Evolutionary conservation across 2,329 filamentous ascomycete genomes (phyloP).

Genomic region (Huntiella decipiens): DNA sequence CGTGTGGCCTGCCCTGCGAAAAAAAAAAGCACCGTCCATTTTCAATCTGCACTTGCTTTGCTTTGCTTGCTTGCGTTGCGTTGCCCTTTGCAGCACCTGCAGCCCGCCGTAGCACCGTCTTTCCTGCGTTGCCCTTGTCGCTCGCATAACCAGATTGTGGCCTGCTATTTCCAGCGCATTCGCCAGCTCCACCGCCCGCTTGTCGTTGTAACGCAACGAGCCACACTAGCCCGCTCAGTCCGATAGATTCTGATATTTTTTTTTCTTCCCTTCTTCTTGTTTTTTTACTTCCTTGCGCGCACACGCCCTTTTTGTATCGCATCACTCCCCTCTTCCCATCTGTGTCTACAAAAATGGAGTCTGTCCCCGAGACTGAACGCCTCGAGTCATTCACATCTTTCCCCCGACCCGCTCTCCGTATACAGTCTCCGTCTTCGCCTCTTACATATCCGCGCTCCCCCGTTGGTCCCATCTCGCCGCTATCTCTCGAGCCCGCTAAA

Average conservation of each 20-base stretch:
- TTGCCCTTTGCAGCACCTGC: too few species aligned
- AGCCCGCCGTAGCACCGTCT: too few species aligned
- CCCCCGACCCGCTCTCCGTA: constrained; percentile 34
- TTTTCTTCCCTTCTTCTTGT: not conserved
- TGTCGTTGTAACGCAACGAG: too few species aligned
- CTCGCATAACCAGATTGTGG: not conserved
- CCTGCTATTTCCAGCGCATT: not conserved
- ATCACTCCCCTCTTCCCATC: not conserved
- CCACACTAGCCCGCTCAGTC: too few species aligned
- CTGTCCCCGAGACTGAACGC: constrained; percentile 47
- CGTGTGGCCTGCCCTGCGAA: too few species aligned
- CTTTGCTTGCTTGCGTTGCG: not conserved
- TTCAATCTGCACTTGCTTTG: not conserved
- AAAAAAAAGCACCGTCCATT: constrained; percentile 1
- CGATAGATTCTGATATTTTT: not conserved
- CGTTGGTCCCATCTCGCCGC: constrained; percentile 13
- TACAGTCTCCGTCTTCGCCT: constrained; percentile 20
- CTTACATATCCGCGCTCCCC: constrained; percentile 12
- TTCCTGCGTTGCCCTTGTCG: too few species aligned
- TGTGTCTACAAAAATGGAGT: constrained; percentile 33
- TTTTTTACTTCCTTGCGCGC: not conserved
- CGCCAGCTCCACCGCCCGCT: not conserved
- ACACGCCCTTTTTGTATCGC: not conserved
- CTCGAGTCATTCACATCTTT: constrained; percentile 46
- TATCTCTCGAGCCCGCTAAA: constrained; percentile 25